Evolutionary conservation across 345 rosid species (phyloP).

Genomic region (Ailanthus altissimus): DNA sequence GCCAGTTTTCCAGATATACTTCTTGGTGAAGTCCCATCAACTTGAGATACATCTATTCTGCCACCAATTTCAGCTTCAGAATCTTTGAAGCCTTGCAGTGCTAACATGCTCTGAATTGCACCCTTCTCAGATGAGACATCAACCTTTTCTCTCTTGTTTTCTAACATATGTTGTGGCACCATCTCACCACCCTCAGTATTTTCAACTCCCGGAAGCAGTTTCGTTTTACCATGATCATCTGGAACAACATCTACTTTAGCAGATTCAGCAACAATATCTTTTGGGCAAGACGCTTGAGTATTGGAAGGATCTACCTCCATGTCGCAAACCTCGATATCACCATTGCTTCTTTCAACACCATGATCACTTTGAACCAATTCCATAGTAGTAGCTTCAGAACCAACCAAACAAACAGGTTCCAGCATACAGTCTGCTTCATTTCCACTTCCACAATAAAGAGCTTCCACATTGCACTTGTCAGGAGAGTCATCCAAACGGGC

Average conservation of each 20-base stretch:
- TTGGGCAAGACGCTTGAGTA: not conserved
- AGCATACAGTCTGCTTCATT: conserved; percentile 10
- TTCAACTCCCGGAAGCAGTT: not conserved
- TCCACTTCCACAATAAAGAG: conserved; percentile 13
- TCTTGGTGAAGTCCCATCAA: conserved; percentile 3
- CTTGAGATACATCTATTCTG: conserved; percentile 21
- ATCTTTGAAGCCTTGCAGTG: conserved; percentile 1
- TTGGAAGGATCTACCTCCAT: not conserved
- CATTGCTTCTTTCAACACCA: not conserved
- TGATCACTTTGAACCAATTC: not conserved
- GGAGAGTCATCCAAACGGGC: conserved; percentile 16
- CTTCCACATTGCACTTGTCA: conserved; percentile 16
- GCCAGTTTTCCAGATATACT: conserved; percentile 5
- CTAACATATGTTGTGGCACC: conserved; percentile 5
- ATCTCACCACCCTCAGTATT: not conserved
- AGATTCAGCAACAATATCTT: conserved; percentile 7
- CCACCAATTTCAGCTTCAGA: conserved; percentile 20
- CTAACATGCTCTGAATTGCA: not conserved
- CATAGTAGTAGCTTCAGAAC: not conserved
- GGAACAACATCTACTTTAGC: conserved; percentile 6
- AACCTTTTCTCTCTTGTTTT: conserved; percentile 17
- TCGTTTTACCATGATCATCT: not conserved
- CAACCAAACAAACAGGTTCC: conserved; percentile 14
- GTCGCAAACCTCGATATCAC: not conserved
- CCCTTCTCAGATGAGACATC: conserved; percentile 12